Evolutionary conservation across 495 filamentous ascomycete genomes (phyloP).

Genomic region (Podospora appendiculata): DNA sequence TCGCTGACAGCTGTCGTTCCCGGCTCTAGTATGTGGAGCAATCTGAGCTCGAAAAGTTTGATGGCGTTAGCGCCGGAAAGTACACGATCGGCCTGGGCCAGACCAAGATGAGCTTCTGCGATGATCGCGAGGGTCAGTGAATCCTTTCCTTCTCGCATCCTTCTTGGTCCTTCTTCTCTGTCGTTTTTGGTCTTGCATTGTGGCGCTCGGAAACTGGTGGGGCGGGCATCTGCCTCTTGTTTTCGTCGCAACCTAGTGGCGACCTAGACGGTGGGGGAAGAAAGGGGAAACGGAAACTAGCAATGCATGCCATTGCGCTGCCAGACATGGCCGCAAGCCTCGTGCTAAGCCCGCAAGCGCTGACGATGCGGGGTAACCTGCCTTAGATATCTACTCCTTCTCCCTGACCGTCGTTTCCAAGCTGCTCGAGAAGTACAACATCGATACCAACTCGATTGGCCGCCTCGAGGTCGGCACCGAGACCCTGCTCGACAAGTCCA

Average conservation of each 20-base stretch:
- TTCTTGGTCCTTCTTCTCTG: not conserved
- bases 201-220: too few relatives aligned
- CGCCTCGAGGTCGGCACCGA: slow-evolving; percentile 97
- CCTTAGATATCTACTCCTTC: slow-evolving; percentile 93
- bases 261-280: too few relatives aligned
- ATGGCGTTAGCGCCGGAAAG: slow-evolving; percentile 89
- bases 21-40: slow-evolving; percentile 86
- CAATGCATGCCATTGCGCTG: too few relatives aligned
- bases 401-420: slow-evolving; percentile 82
- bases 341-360: slow-evolving; percentile 10
- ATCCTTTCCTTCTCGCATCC: slow-evolving; percentile 2
- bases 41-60: slow-evolving; percentile 92
- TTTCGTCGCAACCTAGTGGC: too few relatives aligned
- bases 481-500: slow-evolving; percentile 98
- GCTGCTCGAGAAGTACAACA: slow-evolving; percentile 85
- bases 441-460: slow-evolving; percentile 84
- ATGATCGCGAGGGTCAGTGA: slow-evolving; percentile 87
- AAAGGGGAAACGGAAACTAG: too few relatives aligned
- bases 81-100: slow-evolving; percentile 99
- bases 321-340: not conserved
- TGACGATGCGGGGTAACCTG: slow-evolving; percentile 16
- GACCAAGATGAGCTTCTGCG: slow-evolving; percentile 99
- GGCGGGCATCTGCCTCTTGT: too few relatives aligned
- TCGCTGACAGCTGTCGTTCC: slow-evolving; percentile 19
- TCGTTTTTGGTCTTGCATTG: not conserved